Conservation (phyloP, 2,329 filamentous ascomycete species). For the Calonectria pauciramosa region DNA sequence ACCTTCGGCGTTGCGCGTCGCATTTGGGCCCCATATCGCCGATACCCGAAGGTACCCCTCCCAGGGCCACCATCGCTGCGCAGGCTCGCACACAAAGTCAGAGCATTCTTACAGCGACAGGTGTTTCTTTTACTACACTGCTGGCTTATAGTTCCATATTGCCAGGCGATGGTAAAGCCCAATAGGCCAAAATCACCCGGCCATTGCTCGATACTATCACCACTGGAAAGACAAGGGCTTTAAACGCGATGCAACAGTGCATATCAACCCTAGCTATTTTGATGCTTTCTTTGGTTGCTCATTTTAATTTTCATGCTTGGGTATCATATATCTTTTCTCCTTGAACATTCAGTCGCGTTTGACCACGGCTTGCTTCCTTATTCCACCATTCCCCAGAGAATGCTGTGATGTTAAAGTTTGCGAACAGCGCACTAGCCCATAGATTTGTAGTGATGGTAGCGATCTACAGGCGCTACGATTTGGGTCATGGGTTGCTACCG, state of each 20-base stretch:
- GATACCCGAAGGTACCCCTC: slow-evolving; percentile 1
- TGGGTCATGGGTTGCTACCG: background rate
- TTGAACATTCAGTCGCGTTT: background rate
- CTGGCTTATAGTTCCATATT: background rate
- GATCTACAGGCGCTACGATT: background rate
- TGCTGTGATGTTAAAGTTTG: background rate
- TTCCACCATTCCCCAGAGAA: background rate
- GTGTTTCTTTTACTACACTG: background rate
- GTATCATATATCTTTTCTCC: too few species aligned
- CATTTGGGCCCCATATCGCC: background rate
- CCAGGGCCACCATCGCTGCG: background rate
- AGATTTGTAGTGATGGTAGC: background rate
- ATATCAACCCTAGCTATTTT: background rate
- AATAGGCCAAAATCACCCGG: background rate
- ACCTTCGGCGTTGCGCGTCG: background rate
- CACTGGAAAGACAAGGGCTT: background rate
- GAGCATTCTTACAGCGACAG: background rate
- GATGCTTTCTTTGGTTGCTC: background rate
- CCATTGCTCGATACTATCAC: background rate
- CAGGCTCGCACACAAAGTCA: background rate
- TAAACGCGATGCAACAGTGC: background rate
- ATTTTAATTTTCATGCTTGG: background rate
- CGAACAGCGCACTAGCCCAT: too few species aligned
- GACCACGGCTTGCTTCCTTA: background rate
- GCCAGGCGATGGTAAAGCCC: background rate